phyloP scores from a whole-genome alignment of 208 protist species.

The Phytomonas francai region DNA sequence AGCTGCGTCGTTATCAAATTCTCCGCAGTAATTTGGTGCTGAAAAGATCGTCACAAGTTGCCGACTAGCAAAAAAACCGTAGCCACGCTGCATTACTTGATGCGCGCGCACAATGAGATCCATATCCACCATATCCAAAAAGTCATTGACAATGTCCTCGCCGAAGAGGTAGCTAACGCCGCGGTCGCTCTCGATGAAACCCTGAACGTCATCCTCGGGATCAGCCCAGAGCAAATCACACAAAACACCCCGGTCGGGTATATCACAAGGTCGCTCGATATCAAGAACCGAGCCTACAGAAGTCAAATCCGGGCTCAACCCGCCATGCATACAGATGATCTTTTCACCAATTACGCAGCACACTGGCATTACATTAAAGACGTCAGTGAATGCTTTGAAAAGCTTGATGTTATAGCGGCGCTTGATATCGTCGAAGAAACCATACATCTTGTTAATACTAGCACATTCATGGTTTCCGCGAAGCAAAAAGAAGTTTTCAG shows the following conservation, averaged over 20 bases:
- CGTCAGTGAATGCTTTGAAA: constrained; percentile 99
- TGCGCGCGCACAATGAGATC: constrained; percentile 99
- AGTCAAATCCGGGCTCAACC: constrained; percentile 96
- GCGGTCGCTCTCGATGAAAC: constrained; percentile 96
- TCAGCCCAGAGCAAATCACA: constrained; percentile 99
- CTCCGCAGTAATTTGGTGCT: too few species aligned
- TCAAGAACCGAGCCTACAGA: constrained; percentile 91
- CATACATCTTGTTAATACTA: constrained; percentile 98
- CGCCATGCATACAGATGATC: constrained; percentile 99
- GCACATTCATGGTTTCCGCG: constrained; percentile 99
- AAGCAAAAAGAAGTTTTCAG: constrained; percentile 98
- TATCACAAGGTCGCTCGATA: constrained; percentile 95
- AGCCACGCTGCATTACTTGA: constrained; percentile 96
- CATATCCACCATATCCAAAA: constrained; percentile 98
- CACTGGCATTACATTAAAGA: constrained; percentile 99
- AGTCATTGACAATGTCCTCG: constrained; percentile 96
- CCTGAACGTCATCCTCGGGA: constrained; percentile 88
- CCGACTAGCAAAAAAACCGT: constrained; percentile 99
- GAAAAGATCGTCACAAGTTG: too few species aligned
- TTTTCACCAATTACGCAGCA: constrained; percentile 98
- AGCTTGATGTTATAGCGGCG: constrained; percentile 93
- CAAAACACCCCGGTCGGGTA: constrained; percentile 98
- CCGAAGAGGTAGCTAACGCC: constrained; percentile 99
- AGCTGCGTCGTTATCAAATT: constrained; percentile 98
- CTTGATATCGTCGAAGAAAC: constrained; percentile 98